phyloP scores from a whole-genome alignment of 2,329 filamentous ascomycete species.

The Colletotrichum sp. region DNA sequence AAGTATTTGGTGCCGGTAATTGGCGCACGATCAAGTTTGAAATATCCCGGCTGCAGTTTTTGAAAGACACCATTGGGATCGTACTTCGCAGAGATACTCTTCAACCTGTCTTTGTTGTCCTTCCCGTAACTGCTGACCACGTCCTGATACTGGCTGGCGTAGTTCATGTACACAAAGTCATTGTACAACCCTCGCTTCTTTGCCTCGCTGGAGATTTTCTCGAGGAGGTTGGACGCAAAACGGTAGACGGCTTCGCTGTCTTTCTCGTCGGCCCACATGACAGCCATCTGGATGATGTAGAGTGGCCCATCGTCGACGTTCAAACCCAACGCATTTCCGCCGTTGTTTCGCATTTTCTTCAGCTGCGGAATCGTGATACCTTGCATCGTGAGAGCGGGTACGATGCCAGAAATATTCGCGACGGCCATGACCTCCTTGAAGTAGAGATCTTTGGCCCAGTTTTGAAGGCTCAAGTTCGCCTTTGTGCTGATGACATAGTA shows the following conservation, averaged over 20 bases:
- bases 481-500: slow-evolving; percentile 25
- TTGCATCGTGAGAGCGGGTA: slow-evolving; percentile 39
- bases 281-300: slow-evolving; percentile 25
- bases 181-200: slow-evolving; percentile 13
- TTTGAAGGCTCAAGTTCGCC: slow-evolving; percentile 23
- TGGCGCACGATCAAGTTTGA: slow-evolving; percentile 28
- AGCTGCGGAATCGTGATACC: slow-evolving; percentile 43
- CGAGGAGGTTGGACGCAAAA: slow-evolving; percentile 21
- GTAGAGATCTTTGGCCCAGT: slow-evolving; percentile 20
- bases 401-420: slow-evolving; percentile 24
- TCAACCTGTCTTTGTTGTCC: slow-evolving; percentile 36
- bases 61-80: slow-evolving; percentile 39
- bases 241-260: slow-evolving; percentile 24
- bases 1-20: slow-evolving; percentile 14
- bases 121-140: slow-evolving; percentile 42
- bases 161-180: slow-evolving; percentile 46
- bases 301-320: slow-evolving; percentile 29
- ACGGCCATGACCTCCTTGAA: slow-evolving; percentile 3
- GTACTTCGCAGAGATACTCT: slow-evolving; percentile 31
- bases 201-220: slow-evolving; percentile 19
- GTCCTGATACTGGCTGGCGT: slow-evolving; percentile 43
- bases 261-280: slow-evolving; percentile 24
- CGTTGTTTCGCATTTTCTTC: slow-evolving; percentile 37
- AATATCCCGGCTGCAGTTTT: slow-evolving; percentile 34
- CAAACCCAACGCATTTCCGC: slow-evolving; percentile 42